These are phyloP conservation scores for Pythium periplocum DNA, from an alignment of 352 stramenopile genomes.

Conservation along the genomic window DNA sequence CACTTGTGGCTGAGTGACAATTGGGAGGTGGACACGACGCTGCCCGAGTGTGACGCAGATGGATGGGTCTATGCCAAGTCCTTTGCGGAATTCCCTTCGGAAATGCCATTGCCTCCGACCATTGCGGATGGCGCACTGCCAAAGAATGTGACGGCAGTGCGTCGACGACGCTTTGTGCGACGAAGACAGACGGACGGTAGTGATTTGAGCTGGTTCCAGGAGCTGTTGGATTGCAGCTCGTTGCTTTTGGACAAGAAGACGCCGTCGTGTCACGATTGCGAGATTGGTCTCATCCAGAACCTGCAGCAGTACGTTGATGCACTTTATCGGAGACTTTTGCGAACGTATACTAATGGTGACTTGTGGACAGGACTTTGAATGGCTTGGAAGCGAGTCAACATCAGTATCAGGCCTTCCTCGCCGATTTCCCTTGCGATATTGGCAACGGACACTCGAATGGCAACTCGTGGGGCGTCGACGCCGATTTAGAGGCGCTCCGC, in stretches of 20 bases:
- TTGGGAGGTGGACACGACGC: conserved; percentile 55
- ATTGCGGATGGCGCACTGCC: conserved; percentile 4
- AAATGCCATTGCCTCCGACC: neutral
- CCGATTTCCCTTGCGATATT: conserved; percentile 34
- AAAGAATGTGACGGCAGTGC: conserved; percentile 26
- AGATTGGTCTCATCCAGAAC: conserved; percentile 36
- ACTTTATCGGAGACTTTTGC: neutral
- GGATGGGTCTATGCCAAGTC: conserved; percentile 59
- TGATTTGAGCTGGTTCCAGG: conserved; percentile 78
- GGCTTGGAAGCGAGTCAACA: conserved; percentile 35
- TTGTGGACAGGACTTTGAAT: conserved; percentile 27
- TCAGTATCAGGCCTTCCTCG: conserved; percentile 56
- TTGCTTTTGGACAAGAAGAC: conserved; percentile 65
- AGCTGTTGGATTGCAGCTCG: conserved; percentile 74
- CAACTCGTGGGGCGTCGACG: conserved; percentile 37
- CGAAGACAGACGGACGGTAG: conserved; percentile 68
- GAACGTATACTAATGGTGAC: conserved; percentile 10
- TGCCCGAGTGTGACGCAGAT: conserved; percentile 49
- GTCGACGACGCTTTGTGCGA: conserved; percentile 46
- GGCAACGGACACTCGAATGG: conserved; percentile 16
- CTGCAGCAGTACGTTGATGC: conserved; percentile 43
- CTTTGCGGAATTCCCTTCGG: neutral
- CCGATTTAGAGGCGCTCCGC: conserved; percentile 46
- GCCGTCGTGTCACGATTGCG: conserved; percentile 71
- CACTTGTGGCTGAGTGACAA: conserved; percentile 61